Base-by-base conservation (phyloP, 331 rosid genomes). In the Malus hybrid region DNA sequence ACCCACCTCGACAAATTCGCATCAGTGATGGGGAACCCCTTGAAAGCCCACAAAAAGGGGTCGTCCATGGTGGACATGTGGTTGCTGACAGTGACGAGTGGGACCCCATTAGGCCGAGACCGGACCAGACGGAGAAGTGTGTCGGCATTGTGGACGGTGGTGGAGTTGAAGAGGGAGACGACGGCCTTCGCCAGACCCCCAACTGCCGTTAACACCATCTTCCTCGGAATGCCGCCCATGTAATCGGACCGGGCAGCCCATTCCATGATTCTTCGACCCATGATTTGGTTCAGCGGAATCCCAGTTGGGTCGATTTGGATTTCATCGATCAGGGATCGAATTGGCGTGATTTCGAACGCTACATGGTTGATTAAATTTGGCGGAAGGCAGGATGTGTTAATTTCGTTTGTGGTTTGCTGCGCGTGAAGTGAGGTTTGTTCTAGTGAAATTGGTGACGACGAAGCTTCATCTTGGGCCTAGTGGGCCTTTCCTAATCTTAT, bases 11-110 rank as follows among this genome's bases (percentile, higher is more conserved):
- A 84, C 54, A 87, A 74, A 16, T 72, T 83, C 5, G 90, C 66
- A 61, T 94, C 86, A 5, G 52, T 77, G 59, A 72, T 72, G 14
- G 99, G 97, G 61, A 92, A 94, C 22, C 96, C 97, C 79, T 79
- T 84, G 77, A 94, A 92, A 1, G 90, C 97, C 99, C 99, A 94
- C 86, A 94, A 75, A 6, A 82, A 46, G 0, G 97, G 99, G 86
- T 94, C 99, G 70, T 94, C 99, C 81, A 94, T 82, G 87, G 96
- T 92, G 78, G 99, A 94, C 97, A 92, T 90, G 81, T 94, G 99
- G 68, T 94, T 94, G 96, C 97, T 88, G 4, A 92, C 90, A 36
- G 97, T 94, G 69, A 94, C 79, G 70, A 94, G 93, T n/a, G 97
- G 96, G 2, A 90, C 86, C 27, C 92, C 88, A 1, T 76, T 77